Percentiles rank a stretch among this genome's conserved stretches.
These are phyloP conservation scores for Cercospora sp. DNA, from an alignment of 2,329 filamentous ascomycete species.

Conservation along the genomic window DNA sequence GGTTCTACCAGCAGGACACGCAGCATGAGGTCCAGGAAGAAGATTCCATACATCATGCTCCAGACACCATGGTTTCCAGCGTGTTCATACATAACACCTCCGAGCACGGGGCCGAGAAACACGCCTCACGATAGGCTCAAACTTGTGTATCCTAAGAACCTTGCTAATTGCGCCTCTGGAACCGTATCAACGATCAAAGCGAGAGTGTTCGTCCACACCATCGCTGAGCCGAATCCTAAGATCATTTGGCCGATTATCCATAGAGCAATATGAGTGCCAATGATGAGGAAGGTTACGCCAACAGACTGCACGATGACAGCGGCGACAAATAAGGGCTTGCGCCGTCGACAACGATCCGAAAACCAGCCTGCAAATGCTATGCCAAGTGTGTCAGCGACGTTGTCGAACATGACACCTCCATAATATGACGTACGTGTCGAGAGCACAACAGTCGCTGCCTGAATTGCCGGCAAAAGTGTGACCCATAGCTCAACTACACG, in stretches of 20 bases:
- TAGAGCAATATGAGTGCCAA: background rate
- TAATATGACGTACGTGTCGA: background rate
- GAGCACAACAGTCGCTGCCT: background rate
- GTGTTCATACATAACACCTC: background rate
- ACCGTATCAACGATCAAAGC: background rate
- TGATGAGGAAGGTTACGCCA: background rate
- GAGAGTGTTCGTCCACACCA: background rate
- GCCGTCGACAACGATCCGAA: background rate
- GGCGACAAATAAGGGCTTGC: background rate
- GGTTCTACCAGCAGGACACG: background rate
- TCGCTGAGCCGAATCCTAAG: background rate
- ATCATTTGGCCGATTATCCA: background rate
- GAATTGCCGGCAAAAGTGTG: background rate
- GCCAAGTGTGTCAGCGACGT: background rate
- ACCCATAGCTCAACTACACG: background rate
- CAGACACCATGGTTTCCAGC: background rate
- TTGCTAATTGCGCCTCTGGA: background rate
- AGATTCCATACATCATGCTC: background rate
- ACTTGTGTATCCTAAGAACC: background rate
- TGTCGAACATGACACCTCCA: background rate
- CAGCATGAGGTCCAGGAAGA: background rate
- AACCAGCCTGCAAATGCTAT: background rate
- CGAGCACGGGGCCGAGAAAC: background rate
- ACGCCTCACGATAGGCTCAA: background rate
- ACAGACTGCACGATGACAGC: background rate